Conservation (phyloP, 495 filamentous ascomycete genomes). For the Aspergillus bertholletiae region DNA sequence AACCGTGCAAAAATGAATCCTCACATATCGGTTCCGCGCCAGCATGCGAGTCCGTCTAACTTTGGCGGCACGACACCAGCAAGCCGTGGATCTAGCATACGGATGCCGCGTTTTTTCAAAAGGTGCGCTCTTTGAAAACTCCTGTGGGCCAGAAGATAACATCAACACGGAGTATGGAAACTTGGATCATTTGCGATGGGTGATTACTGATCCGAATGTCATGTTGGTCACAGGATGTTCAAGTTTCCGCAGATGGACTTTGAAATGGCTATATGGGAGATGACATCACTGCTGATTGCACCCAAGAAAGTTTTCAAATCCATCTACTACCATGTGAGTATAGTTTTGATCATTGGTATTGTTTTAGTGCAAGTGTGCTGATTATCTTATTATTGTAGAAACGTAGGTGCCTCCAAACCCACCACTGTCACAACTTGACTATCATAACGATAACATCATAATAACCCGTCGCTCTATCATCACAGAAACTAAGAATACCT, state of each 20-base stretch:
- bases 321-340: constrained; percentile 70
- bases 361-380: neutral
- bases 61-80: constrained; percentile 50
- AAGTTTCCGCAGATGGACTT: constrained; percentile 71
- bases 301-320: constrained; percentile 76
- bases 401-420: neutral
- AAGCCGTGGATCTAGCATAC: constrained; percentile 47
- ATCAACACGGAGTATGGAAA: neutral
- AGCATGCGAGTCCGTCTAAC: constrained; percentile 50
- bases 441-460: neutral
- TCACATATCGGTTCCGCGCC: constrained; percentile 59
- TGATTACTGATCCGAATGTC: constrained; percentile 6
- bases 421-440: neutral
- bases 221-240: constrained; percentile 45
- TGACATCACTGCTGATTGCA: constrained; percentile 68
- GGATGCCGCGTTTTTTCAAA: constrained; percentile 57
- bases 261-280: constrained; percentile 78
- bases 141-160: neutral
- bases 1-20: constrained; percentile 50
- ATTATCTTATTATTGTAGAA: neutral
- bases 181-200: neutral
- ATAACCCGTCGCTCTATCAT: neutral
- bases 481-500: constrained; percentile 73
- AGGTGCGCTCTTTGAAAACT: constrained; percentile 24
- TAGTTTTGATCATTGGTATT: neutral